A percentile compares a stretch with the other conserved stretches of the same genome.
Evolutionary conservation across 495 filamentous ascomycete genomes (phyloP).

Genomic region (Penicillium angulare): DNA sequence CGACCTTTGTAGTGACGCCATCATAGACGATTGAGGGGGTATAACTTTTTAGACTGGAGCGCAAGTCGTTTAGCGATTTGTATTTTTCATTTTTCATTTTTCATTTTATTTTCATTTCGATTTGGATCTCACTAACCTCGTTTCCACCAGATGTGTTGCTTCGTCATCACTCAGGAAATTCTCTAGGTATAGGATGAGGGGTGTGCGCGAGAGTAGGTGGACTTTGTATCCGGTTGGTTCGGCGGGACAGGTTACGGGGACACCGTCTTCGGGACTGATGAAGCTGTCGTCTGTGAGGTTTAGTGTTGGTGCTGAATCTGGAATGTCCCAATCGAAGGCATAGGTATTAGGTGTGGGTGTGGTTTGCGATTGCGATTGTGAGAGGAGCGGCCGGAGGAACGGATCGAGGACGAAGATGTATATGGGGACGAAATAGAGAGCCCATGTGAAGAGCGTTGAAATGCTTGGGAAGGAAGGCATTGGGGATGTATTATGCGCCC

Average conservation of each 20-base stretch:
- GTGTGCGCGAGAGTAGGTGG: slow-evolving; percentile 48
- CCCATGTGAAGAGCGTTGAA: slow-evolving; percentile 33
- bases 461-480: slow-evolving; percentile 28
- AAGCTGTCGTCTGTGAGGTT: slow-evolving; percentile 35
- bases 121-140: slow-evolving; percentile 39
- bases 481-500: slow-evolving; percentile 2
- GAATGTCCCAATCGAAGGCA: slow-evolving; percentile 13
- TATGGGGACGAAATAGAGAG: slow-evolving; percentile 41
- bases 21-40: slow-evolving; percentile 55
- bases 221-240: slow-evolving; percentile 30
- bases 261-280: slow-evolving; percentile 31
- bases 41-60: slow-evolving; percentile 46
- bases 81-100: neutral
- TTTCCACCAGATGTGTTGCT: slow-evolving; percentile 46
- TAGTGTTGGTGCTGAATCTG: slow-evolving; percentile 14
- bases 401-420: slow-evolving; percentile 38
- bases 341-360: slow-evolving; percentile 2
- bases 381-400: slow-evolving; percentile 15
- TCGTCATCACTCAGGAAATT: slow-evolving; percentile 50
- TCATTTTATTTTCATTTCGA: no score
- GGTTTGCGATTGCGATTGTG: no score
- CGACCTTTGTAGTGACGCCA: slow-evolving; percentile 39
- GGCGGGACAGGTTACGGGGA: slow-evolving; percentile 25
- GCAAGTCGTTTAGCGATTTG: neutral
- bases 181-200: slow-evolving; percentile 57